Evolutionary conservation across 2,329 filamentous ascomycete species (phyloP).

Genomic region (Neonectria neomacrospora): DNA sequence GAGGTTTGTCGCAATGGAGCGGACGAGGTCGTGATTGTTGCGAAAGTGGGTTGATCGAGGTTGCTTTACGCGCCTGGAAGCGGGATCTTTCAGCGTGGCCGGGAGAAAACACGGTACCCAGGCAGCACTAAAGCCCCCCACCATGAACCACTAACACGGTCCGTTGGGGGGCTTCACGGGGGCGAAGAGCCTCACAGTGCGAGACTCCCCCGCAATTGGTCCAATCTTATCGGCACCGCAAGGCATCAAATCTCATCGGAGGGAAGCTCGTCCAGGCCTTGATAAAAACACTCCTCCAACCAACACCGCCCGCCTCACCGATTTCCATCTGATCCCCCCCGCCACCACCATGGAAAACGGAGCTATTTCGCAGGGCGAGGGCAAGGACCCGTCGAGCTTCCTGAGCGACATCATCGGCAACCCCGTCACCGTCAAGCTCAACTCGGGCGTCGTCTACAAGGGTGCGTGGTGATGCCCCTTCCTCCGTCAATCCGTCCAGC

Average conservation of each 20-base stretch:
- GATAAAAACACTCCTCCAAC: constrained; percentile 35
- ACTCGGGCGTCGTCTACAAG: constrained; percentile 98
- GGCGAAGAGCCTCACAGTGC: constrained; percentile 37
- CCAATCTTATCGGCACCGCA: constrained; percentile 37
- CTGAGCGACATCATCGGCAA: constrained; percentile 94
- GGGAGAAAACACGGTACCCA: constrained; percentile 16
- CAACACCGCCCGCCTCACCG: constrained; percentile 25
- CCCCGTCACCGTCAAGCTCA: constrained; percentile 94
- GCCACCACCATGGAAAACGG: constrained; percentile 77
- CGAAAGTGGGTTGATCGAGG: constrained; percentile 9
- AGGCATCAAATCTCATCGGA: constrained; percentile 36
- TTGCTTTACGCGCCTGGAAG: constrained; percentile 36
- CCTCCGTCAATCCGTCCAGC: not conserved
- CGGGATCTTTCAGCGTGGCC: constrained; percentile 23
- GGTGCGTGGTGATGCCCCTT: constrained; percentile 62
- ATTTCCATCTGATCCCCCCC: constrained; percentile 7
- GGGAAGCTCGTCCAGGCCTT: constrained; percentile 17
- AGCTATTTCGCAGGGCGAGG: constrained; percentile 70
- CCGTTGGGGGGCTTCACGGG: constrained; percentile 34
- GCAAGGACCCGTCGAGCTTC: constrained; percentile 93
- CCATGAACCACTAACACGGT: constrained; percentile 32
- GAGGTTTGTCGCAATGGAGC: constrained; percentile 7
- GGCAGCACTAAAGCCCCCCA: constrained; percentile 34
- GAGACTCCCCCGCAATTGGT: constrained; percentile 23
- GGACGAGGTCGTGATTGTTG: not conserved